These are phyloP conservation scores for Vicia villosa DNA, from an alignment of 306 rosid species.

Conservation along the genomic window DNA sequence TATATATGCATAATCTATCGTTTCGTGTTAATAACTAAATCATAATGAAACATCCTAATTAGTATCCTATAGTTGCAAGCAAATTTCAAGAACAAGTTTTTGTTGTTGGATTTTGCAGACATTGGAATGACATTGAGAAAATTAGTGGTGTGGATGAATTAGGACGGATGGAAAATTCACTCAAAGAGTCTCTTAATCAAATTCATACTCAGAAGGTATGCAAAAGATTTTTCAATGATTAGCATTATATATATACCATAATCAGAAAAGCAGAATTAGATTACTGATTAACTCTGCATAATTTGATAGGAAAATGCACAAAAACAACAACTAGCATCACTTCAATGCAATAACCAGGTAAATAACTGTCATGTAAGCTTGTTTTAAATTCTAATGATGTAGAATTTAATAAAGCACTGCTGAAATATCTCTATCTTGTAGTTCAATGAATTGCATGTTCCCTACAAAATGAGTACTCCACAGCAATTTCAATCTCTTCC, in stretches of 20 bases:
- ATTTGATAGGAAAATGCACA: conserved; percentile 57
- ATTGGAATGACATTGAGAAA: conserved; percentile 66
- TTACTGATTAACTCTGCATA: conserved; percentile 8
- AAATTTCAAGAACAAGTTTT: conserved; percentile 28
- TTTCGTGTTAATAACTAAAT: background rate
- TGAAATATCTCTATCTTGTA: conserved; percentile 45
- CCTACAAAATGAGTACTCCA: conserved; percentile 66
- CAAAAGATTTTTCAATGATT: conserved; percentile 6
- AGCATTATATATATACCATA: too few relatives aligned
- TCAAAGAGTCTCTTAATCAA: conserved; percentile 71
- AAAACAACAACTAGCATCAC: conserved; percentile 72
- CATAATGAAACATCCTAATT: background rate
- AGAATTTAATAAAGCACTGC: background rate
- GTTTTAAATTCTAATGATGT: conserved; percentile 1
- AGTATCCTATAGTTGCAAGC: background rate
- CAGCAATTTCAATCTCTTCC: conserved; percentile 77
- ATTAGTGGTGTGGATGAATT: conserved; percentile 67
- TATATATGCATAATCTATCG: background rate
- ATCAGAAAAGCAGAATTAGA: background rate
- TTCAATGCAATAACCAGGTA: conserved; percentile 85
- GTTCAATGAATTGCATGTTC: conserved; percentile 72
- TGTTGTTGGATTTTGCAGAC: conserved; percentile 52
- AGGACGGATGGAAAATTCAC: conserved; percentile 77
- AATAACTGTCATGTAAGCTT: conserved; percentile 16
- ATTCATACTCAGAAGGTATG: conserved; percentile 69